phyloP scores from a whole-genome alignment of 1,139 yeast genomes.

The Spathaspora sp. region DNA sequence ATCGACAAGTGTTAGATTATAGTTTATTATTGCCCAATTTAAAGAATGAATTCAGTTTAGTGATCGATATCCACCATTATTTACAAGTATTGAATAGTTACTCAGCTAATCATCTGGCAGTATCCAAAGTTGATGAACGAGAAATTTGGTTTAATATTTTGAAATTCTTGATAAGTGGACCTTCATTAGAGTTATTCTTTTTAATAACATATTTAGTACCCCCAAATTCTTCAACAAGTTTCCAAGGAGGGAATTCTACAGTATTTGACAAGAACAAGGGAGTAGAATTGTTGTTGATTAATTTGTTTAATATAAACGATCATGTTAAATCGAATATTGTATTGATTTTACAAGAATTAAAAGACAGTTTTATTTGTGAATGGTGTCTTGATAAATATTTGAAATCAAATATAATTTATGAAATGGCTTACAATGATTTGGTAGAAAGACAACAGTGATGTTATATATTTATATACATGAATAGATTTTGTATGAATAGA shows the following conservation, averaged over 20 bases:
- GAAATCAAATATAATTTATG: slow-evolving; percentile 41
- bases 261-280: slow-evolving; percentile 50
- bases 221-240: slow-evolving; percentile 42
- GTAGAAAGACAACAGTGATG: slow-evolving; percentile 9
- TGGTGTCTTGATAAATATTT: slow-evolving; percentile 45
- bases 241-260: slow-evolving; percentile 45
- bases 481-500: not conserved
- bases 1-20: slow-evolving; percentile 34
- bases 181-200: slow-evolving; percentile 41
- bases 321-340: slow-evolving; percentile 42
- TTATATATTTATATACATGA: slow-evolving; percentile 1
- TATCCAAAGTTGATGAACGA: slow-evolving; percentile 28
- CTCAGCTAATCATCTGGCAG: slow-evolving; percentile 9
- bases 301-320: slow-evolving; percentile 35
- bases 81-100: slow-evolving; percentile 36
- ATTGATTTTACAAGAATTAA: slow-evolving; percentile 47
- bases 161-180: slow-evolving; percentile 46
- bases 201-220: slow-evolving; percentile 45
- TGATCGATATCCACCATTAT: slow-evolving; percentile 47
- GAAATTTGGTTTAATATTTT: slow-evolving; percentile 48
- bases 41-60: slow-evolving; percentile 42
- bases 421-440: slow-evolving; percentile 42
- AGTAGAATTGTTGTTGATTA: slow-evolving; percentile 40
- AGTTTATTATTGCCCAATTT: slow-evolving; percentile 37
- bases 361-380: slow-evolving; percentile 46